Evolutionary conservation across 495 filamentous ascomycete genomes (phyloP).

Genomic region (Oidiodendron maius): DNA sequence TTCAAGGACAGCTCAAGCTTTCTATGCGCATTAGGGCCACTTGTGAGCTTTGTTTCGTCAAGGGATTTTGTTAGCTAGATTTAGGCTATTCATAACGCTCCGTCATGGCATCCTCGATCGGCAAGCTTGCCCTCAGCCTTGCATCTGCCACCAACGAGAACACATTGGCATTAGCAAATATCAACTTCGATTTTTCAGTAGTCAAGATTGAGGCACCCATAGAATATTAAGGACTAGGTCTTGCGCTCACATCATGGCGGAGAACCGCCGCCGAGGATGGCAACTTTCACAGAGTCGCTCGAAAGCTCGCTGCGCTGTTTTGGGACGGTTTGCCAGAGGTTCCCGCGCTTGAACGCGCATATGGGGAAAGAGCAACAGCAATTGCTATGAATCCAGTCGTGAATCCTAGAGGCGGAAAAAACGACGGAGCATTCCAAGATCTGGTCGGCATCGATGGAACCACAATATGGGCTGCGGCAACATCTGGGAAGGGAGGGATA

Average conservation of each 20-base stretch:
- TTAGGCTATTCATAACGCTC: no score
- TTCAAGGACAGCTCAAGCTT: no score
- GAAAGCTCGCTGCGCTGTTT: constrained; percentile 25
- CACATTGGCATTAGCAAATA: background rate
- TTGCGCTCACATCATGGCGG: constrained; percentile 14
- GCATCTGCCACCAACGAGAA: constrained; percentile 8
- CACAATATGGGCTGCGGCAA: constrained; percentile 29
- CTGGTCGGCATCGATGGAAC: constrained; percentile 25
- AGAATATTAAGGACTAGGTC: constrained; percentile 24
- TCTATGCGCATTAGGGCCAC: no score
- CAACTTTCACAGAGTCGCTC: constrained; percentile 15
- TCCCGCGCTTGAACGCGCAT: constrained; percentile 17
- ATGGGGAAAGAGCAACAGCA: constrained; percentile 23
- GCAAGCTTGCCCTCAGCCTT: background rate
- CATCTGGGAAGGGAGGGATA: constrained; percentile 25
- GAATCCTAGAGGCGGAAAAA: constrained; percentile 9
- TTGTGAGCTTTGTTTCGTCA: no score
- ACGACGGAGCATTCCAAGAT: constrained; percentile 20
- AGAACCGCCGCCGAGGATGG: constrained; percentile 26
- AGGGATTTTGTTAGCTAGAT: no score
- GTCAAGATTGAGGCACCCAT: constrained; percentile 25
- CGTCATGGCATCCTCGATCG: no score
- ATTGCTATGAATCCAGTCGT: constrained; percentile 10
- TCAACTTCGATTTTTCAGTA: constrained; percentile 26
- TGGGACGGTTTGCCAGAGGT: constrained; percentile 13